These are phyloP conservation scores for Coemansia sp. DNA, from an alignment of 192 early-diverging fungal genomes.

Conservation along the genomic window DNA sequence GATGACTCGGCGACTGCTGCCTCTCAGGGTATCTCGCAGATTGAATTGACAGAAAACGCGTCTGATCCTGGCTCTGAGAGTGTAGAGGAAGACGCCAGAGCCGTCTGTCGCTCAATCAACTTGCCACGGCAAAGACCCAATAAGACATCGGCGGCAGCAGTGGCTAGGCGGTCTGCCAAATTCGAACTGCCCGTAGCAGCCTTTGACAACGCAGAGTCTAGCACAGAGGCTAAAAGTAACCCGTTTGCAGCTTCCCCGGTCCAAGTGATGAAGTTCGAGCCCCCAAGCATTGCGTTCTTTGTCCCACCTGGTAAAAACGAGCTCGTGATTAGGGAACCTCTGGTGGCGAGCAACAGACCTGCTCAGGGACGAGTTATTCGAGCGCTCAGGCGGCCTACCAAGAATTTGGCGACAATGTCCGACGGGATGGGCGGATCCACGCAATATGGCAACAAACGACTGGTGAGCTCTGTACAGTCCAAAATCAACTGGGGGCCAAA, in stretches of 20 bases:
- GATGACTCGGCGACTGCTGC: not conserved
- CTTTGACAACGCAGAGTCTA: not conserved
- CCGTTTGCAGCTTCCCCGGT: conserved; percentile 14
- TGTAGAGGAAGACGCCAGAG: conserved; percentile 18
- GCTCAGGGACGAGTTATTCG: not conserved
- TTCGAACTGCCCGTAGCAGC: conserved; percentile 29
- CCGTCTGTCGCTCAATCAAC: conserved; percentile 10
- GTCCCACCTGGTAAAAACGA: conserved; percentile 2
- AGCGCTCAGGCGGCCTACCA: not conserved
- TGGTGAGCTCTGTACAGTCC: conserved; percentile 17
- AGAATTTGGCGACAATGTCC: not conserved
- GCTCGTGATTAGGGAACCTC: not conserved
- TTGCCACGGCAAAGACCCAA: not conserved
- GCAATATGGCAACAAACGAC: conserved; percentile 5
- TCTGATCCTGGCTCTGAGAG: not conserved
- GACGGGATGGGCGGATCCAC: conserved; percentile 29
- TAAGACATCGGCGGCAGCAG: not conserved
- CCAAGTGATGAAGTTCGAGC: not conserved
- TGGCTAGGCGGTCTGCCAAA: conserved; percentile 11
- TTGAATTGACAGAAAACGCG: not conserved
- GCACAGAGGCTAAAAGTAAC: not conserved
- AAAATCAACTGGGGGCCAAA: conserved; percentile 42
- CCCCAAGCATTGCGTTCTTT: not conserved
- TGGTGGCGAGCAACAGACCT: not conserved
- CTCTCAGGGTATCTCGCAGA: not conserved